Conservation (phyloP, 2,329 filamentous ascomycete genomes). For the Penicillium nordicum region DNA sequence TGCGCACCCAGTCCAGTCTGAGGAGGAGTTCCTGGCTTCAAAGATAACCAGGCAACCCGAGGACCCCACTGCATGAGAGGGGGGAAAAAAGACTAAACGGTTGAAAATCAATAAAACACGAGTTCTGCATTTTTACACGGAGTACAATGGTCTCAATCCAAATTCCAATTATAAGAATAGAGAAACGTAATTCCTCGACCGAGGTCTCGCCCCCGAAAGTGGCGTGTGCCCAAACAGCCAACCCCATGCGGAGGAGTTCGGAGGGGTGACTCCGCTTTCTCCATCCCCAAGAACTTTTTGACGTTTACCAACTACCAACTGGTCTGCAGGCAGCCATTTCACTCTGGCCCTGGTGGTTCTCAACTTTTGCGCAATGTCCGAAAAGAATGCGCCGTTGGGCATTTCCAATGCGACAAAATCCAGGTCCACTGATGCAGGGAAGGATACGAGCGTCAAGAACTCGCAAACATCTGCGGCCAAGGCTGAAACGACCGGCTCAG, state of each 20-base stretch:
- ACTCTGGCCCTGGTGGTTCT: constrained; percentile 19
- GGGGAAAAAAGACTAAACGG: background rate
- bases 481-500: constrained; percentile 32
- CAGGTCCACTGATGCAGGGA: constrained; percentile 25
- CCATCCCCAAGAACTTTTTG: constrained; percentile 14
- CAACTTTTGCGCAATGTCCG: constrained; percentile 28
- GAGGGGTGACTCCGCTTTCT: constrained; percentile 27
- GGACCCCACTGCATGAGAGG: background rate
- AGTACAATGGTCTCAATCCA: background rate
- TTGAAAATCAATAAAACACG: background rate
- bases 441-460: constrained; percentile 32
- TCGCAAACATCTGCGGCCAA: constrained; percentile 31
- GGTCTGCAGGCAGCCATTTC: constrained; percentile 29
- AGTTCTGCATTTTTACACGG: background rate
- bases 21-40: background rate
- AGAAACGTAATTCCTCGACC: constrained; percentile 3
- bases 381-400: constrained; percentile 26
- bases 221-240: constrained; percentile 4
- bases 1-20: background rate
- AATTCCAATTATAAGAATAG: background rate
- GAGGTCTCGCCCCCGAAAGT: constrained; percentile 9
- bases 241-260: constrained; percentile 24
- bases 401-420: constrained; percentile 19
- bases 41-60: constrained; percentile 1
- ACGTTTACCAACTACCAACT: constrained; percentile 12